Percentiles rank a stretch among this genome's conserved stretches.
These are phyloP conservation scores for Amanita muscaria DNA, from an alignment of 768 basidiomycete genomes.

Conservation along the genomic window DNA sequence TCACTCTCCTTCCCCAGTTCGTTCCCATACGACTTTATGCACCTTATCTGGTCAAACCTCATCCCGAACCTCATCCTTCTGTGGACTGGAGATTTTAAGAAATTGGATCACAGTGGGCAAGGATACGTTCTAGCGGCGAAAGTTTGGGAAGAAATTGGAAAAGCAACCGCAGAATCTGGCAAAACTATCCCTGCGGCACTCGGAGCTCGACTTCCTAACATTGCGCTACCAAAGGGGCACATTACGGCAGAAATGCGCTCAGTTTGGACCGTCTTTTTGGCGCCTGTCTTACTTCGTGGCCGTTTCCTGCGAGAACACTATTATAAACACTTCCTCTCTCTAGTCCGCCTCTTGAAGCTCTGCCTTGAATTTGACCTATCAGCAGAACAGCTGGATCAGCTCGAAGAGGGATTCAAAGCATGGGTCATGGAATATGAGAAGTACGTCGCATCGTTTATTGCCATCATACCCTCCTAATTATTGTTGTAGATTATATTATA, in stretches of 20 bases:
- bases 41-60: conserved; percentile 36
- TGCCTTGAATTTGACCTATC: no score
- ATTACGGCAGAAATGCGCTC: conserved; percentile 30
- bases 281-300: conserved; percentile 26
- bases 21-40: conserved; percentile 43
- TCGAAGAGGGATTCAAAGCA: conserved; percentile 21
- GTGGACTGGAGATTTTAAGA: conserved; percentile 37
- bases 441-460: conserved; percentile 15
- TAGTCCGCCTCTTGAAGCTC: conserved; percentile 28
- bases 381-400: conserved; percentile 15
- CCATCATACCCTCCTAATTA: not conserved
- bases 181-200: conserved; percentile 30
- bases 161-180: conserved; percentile 23
- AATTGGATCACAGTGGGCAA: conserved; percentile 20
- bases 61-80: no score
- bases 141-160: conserved; percentile 33
- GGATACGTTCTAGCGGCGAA: conserved; percentile 19
- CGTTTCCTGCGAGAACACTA: conserved; percentile 25
- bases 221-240: conserved; percentile 18
- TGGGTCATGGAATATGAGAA: conserved; percentile 33
- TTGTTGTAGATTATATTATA: conserved; percentile 17
- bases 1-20: conserved; percentile 29
- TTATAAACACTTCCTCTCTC: conserved; percentile 33
- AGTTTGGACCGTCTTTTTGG: conserved; percentile 32
- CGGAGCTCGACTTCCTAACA: conserved; percentile 25